phyloP scores from a whole-genome alignment of 2,329 filamentous ascomycete genomes.

The Diaporthe sp. region DNA sequence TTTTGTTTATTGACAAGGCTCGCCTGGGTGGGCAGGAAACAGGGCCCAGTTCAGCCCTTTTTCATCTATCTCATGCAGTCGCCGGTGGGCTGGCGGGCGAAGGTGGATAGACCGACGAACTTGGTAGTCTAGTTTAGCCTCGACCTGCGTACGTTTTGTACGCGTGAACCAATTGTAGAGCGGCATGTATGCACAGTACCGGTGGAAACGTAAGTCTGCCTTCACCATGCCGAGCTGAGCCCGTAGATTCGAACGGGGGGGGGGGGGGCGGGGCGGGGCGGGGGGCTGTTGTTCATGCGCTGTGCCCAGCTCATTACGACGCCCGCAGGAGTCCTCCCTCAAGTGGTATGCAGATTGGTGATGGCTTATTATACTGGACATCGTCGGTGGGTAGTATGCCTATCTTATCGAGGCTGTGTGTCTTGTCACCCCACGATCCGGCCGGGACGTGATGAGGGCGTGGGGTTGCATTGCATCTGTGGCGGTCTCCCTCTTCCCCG shows the following conservation, averaged over 20 bases:
- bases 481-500: background rate
- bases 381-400: background rate
- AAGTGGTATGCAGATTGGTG: background rate
- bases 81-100: background rate
- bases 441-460: constrained; percentile 17
- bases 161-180: background rate
- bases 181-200: background rate
- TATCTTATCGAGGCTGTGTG: background rate
- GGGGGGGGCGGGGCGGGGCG: background rate
- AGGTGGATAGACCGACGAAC: background rate
- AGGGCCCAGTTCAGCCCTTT: background rate
- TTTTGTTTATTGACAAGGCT: constrained; percentile 9
- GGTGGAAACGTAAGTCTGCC: background rate
- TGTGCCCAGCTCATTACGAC: constrained; percentile 12
- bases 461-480: constrained; percentile 22
- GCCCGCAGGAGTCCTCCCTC: background rate
- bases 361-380: background rate
- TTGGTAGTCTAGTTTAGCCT: background rate
- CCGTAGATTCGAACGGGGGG: background rate
- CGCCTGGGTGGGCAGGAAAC: background rate
- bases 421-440: background rate
- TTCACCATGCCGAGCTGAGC: constrained; percentile 20
- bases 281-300: constrained; percentile 11
- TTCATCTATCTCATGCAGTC: constrained; percentile 14
- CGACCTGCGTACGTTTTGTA: background rate